Conservation (phyloP, 768 basidiomycete species). For the Gymnopilus junonius region DNA sequence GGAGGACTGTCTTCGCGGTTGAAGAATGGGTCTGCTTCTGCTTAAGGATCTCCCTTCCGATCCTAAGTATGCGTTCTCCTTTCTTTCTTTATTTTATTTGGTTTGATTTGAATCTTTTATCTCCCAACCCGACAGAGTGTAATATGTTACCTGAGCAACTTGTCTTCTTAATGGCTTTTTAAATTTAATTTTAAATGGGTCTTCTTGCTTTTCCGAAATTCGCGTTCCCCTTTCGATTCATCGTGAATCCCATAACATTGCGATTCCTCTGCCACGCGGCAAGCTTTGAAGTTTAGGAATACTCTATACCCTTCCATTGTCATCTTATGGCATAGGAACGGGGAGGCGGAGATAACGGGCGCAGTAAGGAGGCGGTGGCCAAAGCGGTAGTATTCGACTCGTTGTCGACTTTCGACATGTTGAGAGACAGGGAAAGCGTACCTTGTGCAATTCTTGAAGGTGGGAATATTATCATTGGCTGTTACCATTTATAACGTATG, state of each 20-base stretch:
- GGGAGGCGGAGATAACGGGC: background rate
- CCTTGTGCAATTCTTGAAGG: background rate
- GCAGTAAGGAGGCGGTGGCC: background rate
- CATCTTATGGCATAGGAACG: background rate
- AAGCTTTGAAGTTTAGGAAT: background rate
- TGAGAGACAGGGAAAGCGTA: background rate
- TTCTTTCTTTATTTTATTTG: background rate
- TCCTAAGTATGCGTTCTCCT: too few species aligned
- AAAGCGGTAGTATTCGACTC: background rate
- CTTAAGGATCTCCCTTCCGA: background rate
- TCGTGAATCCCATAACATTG: background rate
- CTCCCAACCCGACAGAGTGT: too few species aligned
- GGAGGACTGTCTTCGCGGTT: constrained; percentile 46
- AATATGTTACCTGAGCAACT: too few species aligned
- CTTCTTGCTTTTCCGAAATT: too few species aligned
- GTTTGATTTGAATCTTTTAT: background rate
- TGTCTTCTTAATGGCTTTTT: too few species aligned
- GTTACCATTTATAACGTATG: too few species aligned
- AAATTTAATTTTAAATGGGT: too few species aligned
- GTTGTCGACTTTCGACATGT: background rate
- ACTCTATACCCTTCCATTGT: background rate
- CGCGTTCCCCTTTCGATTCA: too few species aligned
- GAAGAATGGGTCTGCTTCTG: constrained; percentile 28
- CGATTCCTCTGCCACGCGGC: background rate
- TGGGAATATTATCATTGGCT: background rate